phyloP scores from a whole-genome alignment of 2,329 filamentous ascomycete species.

The Penicillium sp. region DNA sequence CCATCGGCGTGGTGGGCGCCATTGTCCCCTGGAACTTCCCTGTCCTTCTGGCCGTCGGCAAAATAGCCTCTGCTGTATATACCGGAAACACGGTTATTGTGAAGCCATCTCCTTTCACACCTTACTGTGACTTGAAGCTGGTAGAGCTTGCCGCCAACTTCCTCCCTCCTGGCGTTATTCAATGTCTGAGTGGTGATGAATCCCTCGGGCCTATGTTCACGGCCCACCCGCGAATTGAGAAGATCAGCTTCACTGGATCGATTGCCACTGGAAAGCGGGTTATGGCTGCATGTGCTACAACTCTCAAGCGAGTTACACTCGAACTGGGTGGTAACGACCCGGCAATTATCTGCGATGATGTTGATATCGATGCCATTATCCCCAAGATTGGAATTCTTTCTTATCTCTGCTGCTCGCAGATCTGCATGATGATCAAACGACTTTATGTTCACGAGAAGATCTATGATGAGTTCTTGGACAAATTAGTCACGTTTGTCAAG shows the following conservation, averaged over 20 bases:
- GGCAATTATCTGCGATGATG: slow-evolving; percentile 53
- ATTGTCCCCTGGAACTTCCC: slow-evolving; percentile 62
- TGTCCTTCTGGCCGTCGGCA: slow-evolving; percentile 46
- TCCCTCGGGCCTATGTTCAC: slow-evolving; percentile 55
- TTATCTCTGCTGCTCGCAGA: slow-evolving; percentile 55
- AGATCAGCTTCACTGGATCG: slow-evolving; percentile 60
- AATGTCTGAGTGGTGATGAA: slow-evolving; percentile 55
- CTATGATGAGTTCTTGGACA: slow-evolving; percentile 55
- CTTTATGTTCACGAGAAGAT: slow-evolving; percentile 61
- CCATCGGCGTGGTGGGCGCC: slow-evolving; percentile 47
- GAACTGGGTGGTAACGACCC: slow-evolving; percentile 58
- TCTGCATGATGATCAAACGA: slow-evolving; percentile 58
- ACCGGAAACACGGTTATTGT: slow-evolving; percentile 58
- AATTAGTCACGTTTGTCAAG: slow-evolving; percentile 48
- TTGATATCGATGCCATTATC: slow-evolving; percentile 49
- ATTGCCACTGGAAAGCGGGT: slow-evolving; percentile 51
- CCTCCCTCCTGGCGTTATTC: slow-evolving; percentile 57
- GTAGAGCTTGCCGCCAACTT: slow-evolving; percentile 50
- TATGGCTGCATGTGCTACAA: slow-evolving; percentile 50
- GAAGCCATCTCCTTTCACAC: slow-evolving; percentile 50
- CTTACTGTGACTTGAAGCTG: slow-evolving; percentile 57
- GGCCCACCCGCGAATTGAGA: slow-evolving; percentile 54
- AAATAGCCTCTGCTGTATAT: slow-evolving; percentile 51
- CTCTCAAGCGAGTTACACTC: slow-evolving; percentile 55
- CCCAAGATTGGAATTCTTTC: slow-evolving; percentile 47